phyloP scores from a whole-genome alignment of 768 basidiomycete species.

The Mycena olivaceomarginata region DNA sequence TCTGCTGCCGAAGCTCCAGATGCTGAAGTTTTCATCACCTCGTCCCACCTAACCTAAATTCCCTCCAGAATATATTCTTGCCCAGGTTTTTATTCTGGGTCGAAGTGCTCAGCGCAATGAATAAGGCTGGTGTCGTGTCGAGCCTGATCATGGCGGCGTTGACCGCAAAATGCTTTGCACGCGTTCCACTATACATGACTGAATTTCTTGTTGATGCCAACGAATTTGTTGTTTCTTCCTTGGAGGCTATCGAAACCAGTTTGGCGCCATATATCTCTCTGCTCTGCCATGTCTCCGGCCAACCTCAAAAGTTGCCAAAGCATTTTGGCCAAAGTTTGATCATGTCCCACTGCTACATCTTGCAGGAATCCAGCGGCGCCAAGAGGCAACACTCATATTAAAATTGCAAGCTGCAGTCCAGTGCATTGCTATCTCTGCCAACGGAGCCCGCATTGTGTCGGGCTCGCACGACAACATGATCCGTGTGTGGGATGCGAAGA shows the following conservation, averaged over 20 bases:
- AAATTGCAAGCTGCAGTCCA: neutral
- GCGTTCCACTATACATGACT: no score
- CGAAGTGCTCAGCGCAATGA: neutral
- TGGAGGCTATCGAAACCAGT: no score
- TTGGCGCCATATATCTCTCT: no score
- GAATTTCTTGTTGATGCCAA: no score
- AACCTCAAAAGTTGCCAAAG: slow-evolving; percentile 2
- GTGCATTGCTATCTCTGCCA: neutral
- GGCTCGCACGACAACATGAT: no score
- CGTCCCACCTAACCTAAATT: neutral
- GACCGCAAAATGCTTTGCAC: neutral
- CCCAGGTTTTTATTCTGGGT: neutral
- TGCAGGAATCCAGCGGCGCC: slow-evolving; percentile 6
- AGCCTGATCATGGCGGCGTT: neutral
- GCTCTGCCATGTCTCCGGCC: slow-evolving; percentile 3
- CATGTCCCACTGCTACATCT: neutral
- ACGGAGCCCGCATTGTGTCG: no score
- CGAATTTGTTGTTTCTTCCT: no score
- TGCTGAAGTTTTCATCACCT: neutral
- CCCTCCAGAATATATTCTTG: neutral
- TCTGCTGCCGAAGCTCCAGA: neutral
- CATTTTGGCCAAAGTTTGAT: slow-evolving; percentile 4
- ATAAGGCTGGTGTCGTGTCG: neutral
- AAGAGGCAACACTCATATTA: neutral
- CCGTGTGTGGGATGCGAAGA: no score